Evolutionary conservation across 208 protist genomes (phyloP).

Genomic region (Trypanosoma scelopori): DNA sequence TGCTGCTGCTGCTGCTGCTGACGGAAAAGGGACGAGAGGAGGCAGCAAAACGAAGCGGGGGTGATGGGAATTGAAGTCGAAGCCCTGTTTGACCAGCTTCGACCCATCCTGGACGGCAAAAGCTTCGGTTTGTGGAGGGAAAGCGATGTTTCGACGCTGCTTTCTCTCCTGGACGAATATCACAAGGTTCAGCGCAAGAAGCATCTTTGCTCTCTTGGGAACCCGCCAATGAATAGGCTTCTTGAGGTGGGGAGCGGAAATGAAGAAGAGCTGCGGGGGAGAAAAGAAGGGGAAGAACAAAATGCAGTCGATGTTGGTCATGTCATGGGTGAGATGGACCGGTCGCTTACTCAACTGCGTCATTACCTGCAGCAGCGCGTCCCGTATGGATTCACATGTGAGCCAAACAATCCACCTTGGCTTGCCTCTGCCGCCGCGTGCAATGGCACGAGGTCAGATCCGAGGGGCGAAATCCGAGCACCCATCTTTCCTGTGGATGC

Average conservation of each 20-base stretch:
- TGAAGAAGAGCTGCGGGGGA: constrained; percentile 2
- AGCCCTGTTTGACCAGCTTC: constrained; percentile 25
- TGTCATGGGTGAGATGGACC: constrained; percentile 48
- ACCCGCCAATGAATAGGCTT: too few species aligned
- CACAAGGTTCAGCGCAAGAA: constrained; percentile 4
- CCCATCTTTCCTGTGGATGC: constrained; percentile 72
- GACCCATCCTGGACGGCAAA: constrained; percentile 15
- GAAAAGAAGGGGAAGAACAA: constrained; percentile 37
- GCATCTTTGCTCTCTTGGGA: neutral
- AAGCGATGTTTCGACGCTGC: constrained; percentile 9
- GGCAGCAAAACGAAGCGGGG: neutral
- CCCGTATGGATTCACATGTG: constrained; percentile 43
- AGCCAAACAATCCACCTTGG: constrained; percentile 32
- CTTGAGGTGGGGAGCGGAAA: constrained; percentile 1
- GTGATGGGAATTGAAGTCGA: constrained; percentile 26
- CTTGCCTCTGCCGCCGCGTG: neutral
- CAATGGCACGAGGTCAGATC: neutral
- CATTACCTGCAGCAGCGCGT: constrained; percentile 41
- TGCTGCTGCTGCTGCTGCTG: too few species aligned
- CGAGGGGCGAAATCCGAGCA: constrained; percentile 8
- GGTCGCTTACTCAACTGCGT: constrained; percentile 45
- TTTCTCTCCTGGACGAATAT: constrained; percentile 18
- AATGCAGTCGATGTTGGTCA: constrained; percentile 18
- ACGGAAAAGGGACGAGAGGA: neutral
- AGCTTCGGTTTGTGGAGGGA: constrained; percentile 15